These are phyloP conservation scores for Suillus fuscotomentosus DNA, from an alignment of 768 basidiomycete species.

Conservation along the genomic window DNA sequence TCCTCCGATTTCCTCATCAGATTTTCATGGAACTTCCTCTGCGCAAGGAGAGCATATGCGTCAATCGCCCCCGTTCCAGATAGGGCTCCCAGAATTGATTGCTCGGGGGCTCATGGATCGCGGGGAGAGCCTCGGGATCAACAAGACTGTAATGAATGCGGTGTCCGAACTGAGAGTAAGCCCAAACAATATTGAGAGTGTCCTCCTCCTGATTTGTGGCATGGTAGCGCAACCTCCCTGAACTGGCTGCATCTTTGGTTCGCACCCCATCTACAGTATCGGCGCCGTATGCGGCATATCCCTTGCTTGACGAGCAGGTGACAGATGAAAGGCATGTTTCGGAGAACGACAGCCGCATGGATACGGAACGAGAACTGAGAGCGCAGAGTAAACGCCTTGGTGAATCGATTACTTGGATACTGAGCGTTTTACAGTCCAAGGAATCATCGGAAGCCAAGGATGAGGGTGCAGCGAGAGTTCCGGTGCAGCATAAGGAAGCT, in stretches of 20 bases:
- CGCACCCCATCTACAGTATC: constrained; percentile 45
- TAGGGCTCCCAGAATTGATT: constrained; percentile 69
- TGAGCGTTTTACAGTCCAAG: constrained; percentile 66
- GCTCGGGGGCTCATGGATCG: constrained; percentile 71
- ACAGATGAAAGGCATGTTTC: constrained; percentile 60
- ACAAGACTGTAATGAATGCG: constrained; percentile 78
- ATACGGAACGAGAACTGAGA: constrained; percentile 60
- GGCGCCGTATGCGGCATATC: constrained; percentile 49
- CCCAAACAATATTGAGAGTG: background rate
- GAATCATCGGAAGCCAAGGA: constrained; percentile 39
- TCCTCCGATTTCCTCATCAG: constrained; percentile 20
- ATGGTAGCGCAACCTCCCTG: constrained; percentile 78
- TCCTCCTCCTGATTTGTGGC: constrained; percentile 11
- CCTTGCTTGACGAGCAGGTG: constrained; percentile 58
- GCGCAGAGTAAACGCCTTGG: constrained; percentile 64
- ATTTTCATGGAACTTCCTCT: constrained; percentile 19
- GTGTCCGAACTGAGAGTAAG: constrained; percentile 75
- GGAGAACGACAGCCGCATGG: constrained; percentile 69
- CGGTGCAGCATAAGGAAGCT: constrained; percentile 54
- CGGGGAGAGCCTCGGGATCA: constrained; percentile 80
- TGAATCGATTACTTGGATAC: constrained; percentile 70
- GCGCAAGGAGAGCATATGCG: constrained; percentile 31
- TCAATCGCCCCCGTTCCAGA: constrained; percentile 40
- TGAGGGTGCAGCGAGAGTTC: constrained; percentile 39
- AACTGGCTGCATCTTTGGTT: constrained; percentile 67